Base-by-base conservation (phyloP, 352 stramenopile genomes). In the Globisporangium barbulae region DNA sequence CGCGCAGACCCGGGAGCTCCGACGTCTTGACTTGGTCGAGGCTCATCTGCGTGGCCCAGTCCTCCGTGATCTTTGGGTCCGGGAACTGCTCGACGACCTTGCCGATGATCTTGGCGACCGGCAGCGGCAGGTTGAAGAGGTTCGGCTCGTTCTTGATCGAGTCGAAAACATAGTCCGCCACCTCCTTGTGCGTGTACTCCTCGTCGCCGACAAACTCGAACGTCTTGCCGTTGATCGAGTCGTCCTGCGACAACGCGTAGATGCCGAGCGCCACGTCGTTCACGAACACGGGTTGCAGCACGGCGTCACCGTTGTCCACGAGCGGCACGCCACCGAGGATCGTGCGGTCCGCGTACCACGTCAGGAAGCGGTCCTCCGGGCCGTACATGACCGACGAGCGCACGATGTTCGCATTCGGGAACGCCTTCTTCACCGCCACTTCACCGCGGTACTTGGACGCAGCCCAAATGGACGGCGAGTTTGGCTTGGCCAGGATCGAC, bases 151-250 rank as follows among this genome's bases (percentile, higher is more conserved):
- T 72, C 72, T 93, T 90, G 57, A 85, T 96, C 60, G 84, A 75
- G 61, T 99, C 94, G 64, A 98, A 97, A 42, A 98, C 90, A 74
- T 98, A 99, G 65, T 98, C 91, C 19, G 89, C 96, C n/a, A 99
- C 70, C 73, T 99, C 96, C 68, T 97, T 97, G 76, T 97, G 93
- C 58, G 96, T 96, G 72, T 98, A 99, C 77, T 98, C 94, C 56
- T 98, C 89, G 28, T 97, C 92, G 37, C 97, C 97, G 58, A 97
- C 97, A 65, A 98, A 90, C 73, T 99, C 94, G 53, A 99, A 98
- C 7, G 85, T 97, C 67, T 97, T 83, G 58, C 96, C 95, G 54
- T 97, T 85, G 70, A 98, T 94, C 67, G 65, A 90, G 63, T 69
- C 54, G 72, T 96, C 85, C 73, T 91, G 80, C 52, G 69, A 81